Percentiles rank a stretch among this genome's conserved stretches.
Conservation (phyloP, 805 yeast genomes). For the Cyberlindnera lachancei region DNA sequence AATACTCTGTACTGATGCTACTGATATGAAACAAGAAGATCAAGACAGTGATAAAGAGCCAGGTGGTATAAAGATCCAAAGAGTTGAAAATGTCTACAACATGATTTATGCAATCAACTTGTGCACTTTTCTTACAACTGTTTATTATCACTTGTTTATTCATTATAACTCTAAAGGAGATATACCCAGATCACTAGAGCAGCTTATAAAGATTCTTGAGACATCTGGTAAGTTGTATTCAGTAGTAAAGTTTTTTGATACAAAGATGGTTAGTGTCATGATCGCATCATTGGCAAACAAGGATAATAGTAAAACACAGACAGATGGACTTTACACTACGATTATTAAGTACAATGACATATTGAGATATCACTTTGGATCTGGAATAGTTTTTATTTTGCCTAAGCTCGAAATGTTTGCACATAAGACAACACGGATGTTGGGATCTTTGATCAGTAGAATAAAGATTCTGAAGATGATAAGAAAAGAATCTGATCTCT, state of each 20-base stretch:
- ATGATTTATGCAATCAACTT: slow-evolving; percentile 7
- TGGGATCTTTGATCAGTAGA: slow-evolving; percentile 13
- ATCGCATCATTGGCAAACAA: no score
- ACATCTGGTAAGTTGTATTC: slow-evolving; percentile 6
- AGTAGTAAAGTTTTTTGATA: slow-evolving; percentile 12
- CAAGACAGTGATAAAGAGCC: slow-evolving; percentile 13
- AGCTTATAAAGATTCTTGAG: slow-evolving; percentile 6
- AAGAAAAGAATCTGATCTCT: no score
- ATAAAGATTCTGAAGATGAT: slow-evolving; percentile 14
- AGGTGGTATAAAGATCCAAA: slow-evolving; percentile 12
- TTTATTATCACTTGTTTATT: slow-evolving; percentile 19
- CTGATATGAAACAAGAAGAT: slow-evolving; percentile 5
- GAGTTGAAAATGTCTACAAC: slow-evolving; percentile 10
- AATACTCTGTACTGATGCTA: no score
- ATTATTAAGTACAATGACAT: no score
- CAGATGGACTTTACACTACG: no score
- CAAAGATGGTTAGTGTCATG: no score
- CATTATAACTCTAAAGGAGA: slow-evolving; percentile 11
- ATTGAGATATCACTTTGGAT: no score
- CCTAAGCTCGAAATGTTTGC: slow-evolving; percentile 17
- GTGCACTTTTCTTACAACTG: slow-evolving; percentile 12
- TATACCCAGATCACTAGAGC: slow-evolving; percentile 8
- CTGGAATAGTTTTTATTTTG: slow-evolving; percentile 15
- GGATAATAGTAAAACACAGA: slow-evolving; percentile 6
- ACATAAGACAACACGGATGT: slow-evolving; percentile 15